A percentile compares a stretch with the other conserved stretches of the same genome.
Conservation (phyloP, 495 filamentous ascomycete genomes). For the Penicillium cinerascens region DNA sequence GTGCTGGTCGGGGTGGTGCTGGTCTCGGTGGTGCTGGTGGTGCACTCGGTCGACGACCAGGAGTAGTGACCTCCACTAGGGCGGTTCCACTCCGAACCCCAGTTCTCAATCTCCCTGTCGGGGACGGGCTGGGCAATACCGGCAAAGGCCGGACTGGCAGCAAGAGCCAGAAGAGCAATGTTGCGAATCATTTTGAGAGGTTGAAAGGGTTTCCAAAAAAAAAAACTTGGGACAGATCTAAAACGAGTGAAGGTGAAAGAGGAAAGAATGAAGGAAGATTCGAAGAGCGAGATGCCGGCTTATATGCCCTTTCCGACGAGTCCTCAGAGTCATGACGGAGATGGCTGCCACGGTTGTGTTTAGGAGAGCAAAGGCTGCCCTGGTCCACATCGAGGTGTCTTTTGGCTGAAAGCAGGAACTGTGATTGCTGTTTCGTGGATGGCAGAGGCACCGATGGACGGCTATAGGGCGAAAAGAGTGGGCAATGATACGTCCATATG, state of each 20-base stretch:
- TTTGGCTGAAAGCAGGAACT: constrained; percentile 24
- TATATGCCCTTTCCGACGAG: constrained; percentile 29
- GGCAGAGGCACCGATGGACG: constrained; percentile 16
- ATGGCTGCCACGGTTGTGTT: constrained; percentile 32
- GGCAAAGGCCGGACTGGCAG: constrained; percentile 39
- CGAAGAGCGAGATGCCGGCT: constrained; percentile 16
- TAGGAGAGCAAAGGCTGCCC: constrained; percentile 25
- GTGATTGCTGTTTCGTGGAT: constrained; percentile 19
- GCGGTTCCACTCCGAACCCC: constrained; percentile 7
- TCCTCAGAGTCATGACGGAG: constrained; percentile 16
- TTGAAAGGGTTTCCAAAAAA: constrained; percentile 17
- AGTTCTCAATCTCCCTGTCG: constrained; percentile 1
- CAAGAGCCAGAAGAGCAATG: constrained; percentile 40
- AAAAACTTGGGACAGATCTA: constrained; percentile 26
- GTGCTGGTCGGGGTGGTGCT: neutral
- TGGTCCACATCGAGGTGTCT: constrained; percentile 19
- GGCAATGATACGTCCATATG: constrained; percentile 14
- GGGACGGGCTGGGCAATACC: constrained; percentile 30
- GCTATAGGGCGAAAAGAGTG: constrained; percentile 11
- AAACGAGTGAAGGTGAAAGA: constrained; percentile 40
- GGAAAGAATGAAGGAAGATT: constrained; percentile 3
- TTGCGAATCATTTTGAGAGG: constrained; percentile 41
- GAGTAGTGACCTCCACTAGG: neutral
- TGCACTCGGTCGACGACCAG: constrained; percentile 14
- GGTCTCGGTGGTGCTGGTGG: constrained; percentile 9